Percentiles rank a stretch among this genome's conserved stretches.
phyloP scores from a whole-genome alignment of 106 monocot genomes.

The Dendrobium officinale region DNA sequence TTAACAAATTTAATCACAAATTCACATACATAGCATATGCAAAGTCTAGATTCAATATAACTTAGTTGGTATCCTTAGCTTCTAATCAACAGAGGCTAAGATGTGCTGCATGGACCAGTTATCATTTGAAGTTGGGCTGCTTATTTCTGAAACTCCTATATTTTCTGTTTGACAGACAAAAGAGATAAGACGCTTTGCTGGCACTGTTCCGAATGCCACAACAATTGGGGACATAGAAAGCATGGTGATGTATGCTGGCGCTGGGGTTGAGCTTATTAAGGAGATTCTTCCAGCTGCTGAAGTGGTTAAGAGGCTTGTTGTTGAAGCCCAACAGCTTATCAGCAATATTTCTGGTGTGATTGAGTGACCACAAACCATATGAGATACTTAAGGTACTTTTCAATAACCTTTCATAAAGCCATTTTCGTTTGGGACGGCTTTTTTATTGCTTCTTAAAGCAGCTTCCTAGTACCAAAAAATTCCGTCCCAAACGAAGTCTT shows the following conservation, averaged over 20 bases:
- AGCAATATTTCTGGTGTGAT: constrained; percentile 13
- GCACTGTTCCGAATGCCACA: constrained; percentile 71
- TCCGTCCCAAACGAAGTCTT: no score
- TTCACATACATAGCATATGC: no score
- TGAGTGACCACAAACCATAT: neutral
- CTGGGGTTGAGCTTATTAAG: constrained; percentile 61
- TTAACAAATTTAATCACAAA: no score
- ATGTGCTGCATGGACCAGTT: neutral
- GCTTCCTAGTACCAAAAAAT: no score
- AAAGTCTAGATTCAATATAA: no score
- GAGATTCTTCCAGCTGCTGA: constrained; percentile 69
- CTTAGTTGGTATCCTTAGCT: no score
- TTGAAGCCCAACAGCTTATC: constrained; percentile 43
- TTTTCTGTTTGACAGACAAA: constrained; percentile 31
- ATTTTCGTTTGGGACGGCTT: no score
- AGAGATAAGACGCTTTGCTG: constrained; percentile 55
- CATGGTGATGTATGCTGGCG: constrained; percentile 82
- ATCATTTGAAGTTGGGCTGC: neutral
- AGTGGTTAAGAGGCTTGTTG: constrained; percentile 52
- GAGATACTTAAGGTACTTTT: neutral
- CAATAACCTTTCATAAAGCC: neutral
- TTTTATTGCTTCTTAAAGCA: no score
- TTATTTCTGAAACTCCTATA: neutral
- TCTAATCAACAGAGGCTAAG: no score
- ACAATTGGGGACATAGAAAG: constrained; percentile 61